These are phyloP conservation scores for Phytophthora parvispora DNA, from an alignment of 352 stramenopile genomes.

Conservation along the genomic window DNA sequence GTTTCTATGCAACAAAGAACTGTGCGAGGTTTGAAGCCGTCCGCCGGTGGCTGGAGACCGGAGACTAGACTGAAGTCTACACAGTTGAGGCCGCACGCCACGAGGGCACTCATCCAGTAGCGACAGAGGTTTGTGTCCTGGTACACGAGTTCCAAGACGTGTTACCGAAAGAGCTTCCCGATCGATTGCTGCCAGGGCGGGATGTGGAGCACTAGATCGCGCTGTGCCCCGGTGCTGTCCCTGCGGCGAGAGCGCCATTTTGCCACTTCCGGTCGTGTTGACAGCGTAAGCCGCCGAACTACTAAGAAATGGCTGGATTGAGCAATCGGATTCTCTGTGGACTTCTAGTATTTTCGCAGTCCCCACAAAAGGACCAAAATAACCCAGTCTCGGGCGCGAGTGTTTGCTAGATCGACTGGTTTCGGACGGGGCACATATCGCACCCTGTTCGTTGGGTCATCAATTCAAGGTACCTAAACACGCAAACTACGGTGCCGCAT, in stretches of 20 bases:
- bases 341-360: slow-evolving; percentile 8
- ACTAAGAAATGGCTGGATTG: not conserved
- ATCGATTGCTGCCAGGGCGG: not conserved
- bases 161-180: not conserved
- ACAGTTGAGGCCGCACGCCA: not conserved
- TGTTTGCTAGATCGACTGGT: not conserved
- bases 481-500: not conserved
- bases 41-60: not conserved
- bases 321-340: slow-evolving; percentile 1
- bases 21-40: not conserved
- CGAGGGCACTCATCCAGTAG: not conserved
- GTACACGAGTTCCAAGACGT: not conserved
- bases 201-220: not conserved
- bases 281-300: not conserved
- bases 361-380: too few species aligned
- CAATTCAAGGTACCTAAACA: not conserved
- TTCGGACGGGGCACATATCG: not conserved
- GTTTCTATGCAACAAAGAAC: too few species aligned
- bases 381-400: not conserved
- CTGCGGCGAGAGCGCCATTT: not conserved
- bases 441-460: not conserved
- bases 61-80: not conserved
- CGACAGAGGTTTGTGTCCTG: not conserved
- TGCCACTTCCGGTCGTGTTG: not conserved
- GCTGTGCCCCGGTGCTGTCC: not conserved